Base-by-base conservation (phyloP, 805 yeast species). In the Maudiozyma turicensis region DNA sequence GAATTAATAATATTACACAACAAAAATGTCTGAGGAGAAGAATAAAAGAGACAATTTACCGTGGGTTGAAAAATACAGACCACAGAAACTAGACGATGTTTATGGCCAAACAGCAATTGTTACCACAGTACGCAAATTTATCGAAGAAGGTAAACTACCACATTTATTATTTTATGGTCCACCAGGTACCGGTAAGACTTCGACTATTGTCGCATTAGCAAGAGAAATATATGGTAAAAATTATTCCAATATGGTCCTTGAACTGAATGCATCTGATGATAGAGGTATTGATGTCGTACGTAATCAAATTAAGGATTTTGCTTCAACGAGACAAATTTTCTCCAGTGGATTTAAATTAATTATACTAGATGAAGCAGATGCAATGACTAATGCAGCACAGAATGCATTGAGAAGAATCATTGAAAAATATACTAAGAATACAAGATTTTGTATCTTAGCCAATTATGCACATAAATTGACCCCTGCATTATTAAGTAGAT, bases 261-360 rank as follows among this genome's bases (percentile, higher is more conserved):
- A 93, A 64, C 74, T 93, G 65, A 93, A 93, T 68, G 99, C 99
- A 4, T 84, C 95, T 4, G 99, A 93, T 66, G 99, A 93, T 66
- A 79, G 99, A 69, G 99, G 99, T 55, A 93, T 93, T 56, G 95
- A 88, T 58, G 97, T 93, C 43, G 98, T 93, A n/a, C 78, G 99
- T 54, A 93, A 93, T 60, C 96, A 89, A 68, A 89, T 93, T 72
- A 93, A 93, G 73, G 89, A 84, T 58, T 93, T 93, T 71, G 99
- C 99, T 9, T 81, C 91, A 32, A 93, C 99, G 1, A 81, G 88
- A 74, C 99, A 93, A 65, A 91, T 93, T 48, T 93, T 91, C 68
- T 74, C 81, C 52, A 74, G 77, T 48, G 95, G 93, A 11, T 89
- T 89, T 74, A 91, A 91, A 62, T 71, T 91, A 58, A 84, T 91